phyloP scores from a whole-genome alignment of 192 early-diverging fungal species.

The Irineochytrium annulatum region DNA sequence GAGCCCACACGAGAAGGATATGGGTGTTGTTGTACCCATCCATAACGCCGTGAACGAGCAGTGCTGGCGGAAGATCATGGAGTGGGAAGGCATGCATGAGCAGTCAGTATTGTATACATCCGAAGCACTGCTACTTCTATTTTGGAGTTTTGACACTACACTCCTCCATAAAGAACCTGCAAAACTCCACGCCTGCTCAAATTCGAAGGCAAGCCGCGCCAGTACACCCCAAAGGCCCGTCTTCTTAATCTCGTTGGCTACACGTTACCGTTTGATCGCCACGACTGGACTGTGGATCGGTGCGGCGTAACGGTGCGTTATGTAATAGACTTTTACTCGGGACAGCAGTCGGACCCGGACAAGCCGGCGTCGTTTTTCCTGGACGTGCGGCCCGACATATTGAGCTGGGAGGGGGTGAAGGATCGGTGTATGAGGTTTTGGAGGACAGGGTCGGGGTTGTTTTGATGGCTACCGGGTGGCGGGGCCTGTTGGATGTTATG shows the following conservation, averaged over 20 bases:
- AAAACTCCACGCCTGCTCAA: constrained; percentile 64
- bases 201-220: constrained; percentile 81
- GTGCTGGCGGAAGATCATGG: constrained; percentile 89
- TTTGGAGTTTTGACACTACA: constrained; percentile 25
- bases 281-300: constrained; percentile 92
- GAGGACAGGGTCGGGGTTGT: constrained; percentile 35
- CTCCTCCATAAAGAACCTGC: constrained; percentile 38
- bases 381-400: constrained; percentile 83
- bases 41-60: constrained; percentile 98
- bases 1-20: constrained; percentile 20
- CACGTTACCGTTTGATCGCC: constrained; percentile 90
- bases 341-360: constrained; percentile 13
- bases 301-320: constrained; percentile 90
- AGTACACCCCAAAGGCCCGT: constrained; percentile 24
- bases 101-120: constrained; percentile 28
- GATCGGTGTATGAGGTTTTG: constrained; percentile 48
- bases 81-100: constrained; percentile 76
- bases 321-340: constrained; percentile 96
- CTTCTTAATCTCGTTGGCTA: constrained; percentile 40
- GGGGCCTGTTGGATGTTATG: no score
- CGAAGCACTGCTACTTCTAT: constrained; percentile 28
- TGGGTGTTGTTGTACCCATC: constrained; percentile 86
- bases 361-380: constrained; percentile 66
- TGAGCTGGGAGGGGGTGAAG: constrained; percentile 52
- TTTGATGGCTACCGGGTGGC: no score